Base-by-base conservation (phyloP, 106 monocot species). In the Dendrobium chrysotoxum region DNA sequence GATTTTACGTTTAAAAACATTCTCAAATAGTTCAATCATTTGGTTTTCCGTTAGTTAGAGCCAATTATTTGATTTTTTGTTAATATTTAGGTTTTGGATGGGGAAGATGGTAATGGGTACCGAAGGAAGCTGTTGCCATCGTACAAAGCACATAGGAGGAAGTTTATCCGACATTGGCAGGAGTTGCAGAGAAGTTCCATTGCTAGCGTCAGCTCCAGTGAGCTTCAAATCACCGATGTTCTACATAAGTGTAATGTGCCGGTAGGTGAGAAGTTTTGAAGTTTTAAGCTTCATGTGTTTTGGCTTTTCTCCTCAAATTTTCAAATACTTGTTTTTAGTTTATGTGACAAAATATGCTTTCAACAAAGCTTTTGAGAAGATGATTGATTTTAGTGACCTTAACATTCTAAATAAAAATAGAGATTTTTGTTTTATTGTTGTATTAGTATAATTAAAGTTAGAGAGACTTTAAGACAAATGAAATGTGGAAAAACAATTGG, bases 181-280 rank as follows among this genome's bases (percentile, higher is more conserved):
- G 42, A 54, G 26, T 53, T 72, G 31, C 66, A 79, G 68, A 39
- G 83, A 75, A 17, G 42, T 40, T 68, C 61, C 13, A 75, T 18
- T 13, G 77, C 80, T 40, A 61, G 75, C 11, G 64, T 41, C 16
- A 80, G 46, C 20, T 68, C 71, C 23, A 75, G 16, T 8, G 92
- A 95, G 35, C 18, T 65, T 9, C 81, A 83, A 55, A 89, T 99
- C 30, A 67, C 75, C 4, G 84, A 85, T 70, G 80, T 91, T 72
- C 93, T 99, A 18, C 84, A 61, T 44, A 84, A 84, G n/a, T 95
- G 95, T 77, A 84, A 88, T 82, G 91, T 95, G 54, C 99, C 99
- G 82, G 99, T 94, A 39, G 44, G 92, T 88, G 40, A 81, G 73
- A 40, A n/a, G n/a, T 28, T 81, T 28, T 74, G 20, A 15, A 20